Evolutionary conservation across 257 asterid species (phyloP).

Genomic region (Solanum virginianum): DNA sequence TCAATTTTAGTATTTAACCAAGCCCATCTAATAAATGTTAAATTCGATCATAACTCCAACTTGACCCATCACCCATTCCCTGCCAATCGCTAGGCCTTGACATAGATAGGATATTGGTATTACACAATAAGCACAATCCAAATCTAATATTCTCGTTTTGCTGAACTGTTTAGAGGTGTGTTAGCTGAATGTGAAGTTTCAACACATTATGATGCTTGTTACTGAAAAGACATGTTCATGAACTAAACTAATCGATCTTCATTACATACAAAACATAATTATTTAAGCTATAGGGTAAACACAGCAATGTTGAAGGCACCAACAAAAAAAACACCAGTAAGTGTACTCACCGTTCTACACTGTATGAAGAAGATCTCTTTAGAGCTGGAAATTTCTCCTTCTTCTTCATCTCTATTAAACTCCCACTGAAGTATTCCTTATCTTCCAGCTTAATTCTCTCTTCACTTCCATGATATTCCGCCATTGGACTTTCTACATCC

Average conservation of each 20-base stretch:
- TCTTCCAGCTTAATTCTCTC: conserved; percentile 37
- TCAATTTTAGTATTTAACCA: neutral
- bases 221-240: neutral
- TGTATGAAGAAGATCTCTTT: conserved; percentile 73
- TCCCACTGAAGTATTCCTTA: conserved; percentile 66
- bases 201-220: neutral
- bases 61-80: neutral
- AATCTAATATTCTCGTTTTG: neutral
- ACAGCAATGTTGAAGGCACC: neutral
- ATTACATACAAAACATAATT: neutral
- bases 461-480: conserved; percentile 4
- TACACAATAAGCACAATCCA: neutral
- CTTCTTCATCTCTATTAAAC: conserved; percentile 49
- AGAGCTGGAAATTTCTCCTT: conserved; percentile 38
- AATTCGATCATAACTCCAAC: neutral
- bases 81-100: neutral
- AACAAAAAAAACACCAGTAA: neutral
- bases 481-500: conserved; percentile 13
- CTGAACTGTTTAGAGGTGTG: neutral
- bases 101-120: neutral
- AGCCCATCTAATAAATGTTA: neutral
- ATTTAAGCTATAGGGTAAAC: neutral
- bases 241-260: neutral
- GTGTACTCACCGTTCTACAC: conserved; percentile 48
- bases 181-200: neutral